Base-by-base conservation (phyloP, 257 asterid species). In the Solanum chiquidenum region DNA sequence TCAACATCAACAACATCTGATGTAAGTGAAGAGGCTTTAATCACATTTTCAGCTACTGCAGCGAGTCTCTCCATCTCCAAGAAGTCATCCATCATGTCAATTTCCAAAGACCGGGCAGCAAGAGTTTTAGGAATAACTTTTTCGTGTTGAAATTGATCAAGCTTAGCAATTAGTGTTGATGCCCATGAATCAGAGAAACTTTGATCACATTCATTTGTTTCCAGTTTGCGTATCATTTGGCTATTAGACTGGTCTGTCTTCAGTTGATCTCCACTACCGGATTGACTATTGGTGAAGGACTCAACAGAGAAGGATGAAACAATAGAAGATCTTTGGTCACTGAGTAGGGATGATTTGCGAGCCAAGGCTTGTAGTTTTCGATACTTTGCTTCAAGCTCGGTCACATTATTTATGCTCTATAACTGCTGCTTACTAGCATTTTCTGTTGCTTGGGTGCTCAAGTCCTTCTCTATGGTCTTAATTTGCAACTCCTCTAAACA, bases 41-140 rank as follows among this genome's bases (percentile, higher is more conserved):
- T 91, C 89, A 88, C 89, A 7, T 91, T 71, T 71, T 92, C 95
- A 3, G 93, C 91, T 83, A 93, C 87, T 14, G 98, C 94, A 89
- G 91, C 98, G 29, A 95, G 93, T 4, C 98, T 91, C 86, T 95
- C 98, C 98, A 95, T 95, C 77, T 29, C 31, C 31, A 29, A 29
- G 31, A 29, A 29, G 31, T 29, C 31, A 29, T 29, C 31, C 31
- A 29, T 29, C 31, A 29, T 29, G 31, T 93, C 95, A 55, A 94
- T 90, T 58, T 93, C 96, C 38, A 92, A 84, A 3, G 96, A 86
- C 74, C 87, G 83, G 38, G 91, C 75, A 18, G 86, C 88, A 33
- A 90, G 76, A 87, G 35, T 90, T 84, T 89, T 91, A 12, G 91
- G 60, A 76, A 71, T 9, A 12, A 87, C 85, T 90, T 93, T 94